Percentiles rank a stretch among this genome's conserved stretches.
phyloP scores from a whole-genome alignment of 768 basidiomycete species.

The Pleurotus sapidus region DNA sequence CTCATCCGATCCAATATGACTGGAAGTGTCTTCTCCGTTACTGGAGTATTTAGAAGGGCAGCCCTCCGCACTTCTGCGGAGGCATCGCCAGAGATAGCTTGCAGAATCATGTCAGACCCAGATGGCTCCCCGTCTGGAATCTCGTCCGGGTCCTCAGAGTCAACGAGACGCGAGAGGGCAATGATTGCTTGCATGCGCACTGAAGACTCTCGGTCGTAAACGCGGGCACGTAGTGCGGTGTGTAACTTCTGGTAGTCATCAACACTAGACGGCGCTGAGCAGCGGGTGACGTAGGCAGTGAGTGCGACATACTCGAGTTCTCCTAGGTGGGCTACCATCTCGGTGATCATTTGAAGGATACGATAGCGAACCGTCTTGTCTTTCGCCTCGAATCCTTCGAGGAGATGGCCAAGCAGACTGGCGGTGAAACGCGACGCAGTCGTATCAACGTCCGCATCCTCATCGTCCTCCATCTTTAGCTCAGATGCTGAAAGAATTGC shows the following conservation, averaged over 20 bases:
- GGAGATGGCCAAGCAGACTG: constrained; percentile 60
- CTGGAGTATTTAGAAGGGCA: constrained; percentile 67
- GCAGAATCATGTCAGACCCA: constrained; percentile 60
- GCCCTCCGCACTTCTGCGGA: constrained; percentile 89
- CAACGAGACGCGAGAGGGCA: constrained; percentile 74
- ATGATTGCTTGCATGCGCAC: constrained; percentile 81
- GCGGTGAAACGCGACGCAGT: constrained; percentile 66
- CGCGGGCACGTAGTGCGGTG: constrained; percentile 61
- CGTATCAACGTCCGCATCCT: constrained; percentile 56
- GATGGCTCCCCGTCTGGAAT: constrained; percentile 45
- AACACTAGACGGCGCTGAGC: constrained; percentile 47
- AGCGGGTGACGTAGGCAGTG: too few species aligned
- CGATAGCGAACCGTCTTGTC: constrained; percentile 87
- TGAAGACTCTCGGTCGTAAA: constrained; percentile 73
- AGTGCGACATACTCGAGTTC: constrained; percentile 72
- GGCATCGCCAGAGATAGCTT: constrained; percentile 67
- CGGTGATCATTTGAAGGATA: constrained; percentile 70
- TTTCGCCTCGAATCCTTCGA: constrained; percentile 79
- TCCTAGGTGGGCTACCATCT: constrained; percentile 77
- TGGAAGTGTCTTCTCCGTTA: constrained; percentile 53
- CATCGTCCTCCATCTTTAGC: constrained; percentile 31
- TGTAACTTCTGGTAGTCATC: constrained; percentile 68
- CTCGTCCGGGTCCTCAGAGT: constrained; percentile 62
- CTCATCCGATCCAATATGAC: constrained; percentile 72
- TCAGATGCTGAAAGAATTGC: constrained; percentile 30